Percentiles rank a stretch among this genome's conserved stretches.
phyloP scores from a whole-genome alignment of 371 early-diverging fungal genomes.

The Syncephalastrum contaminatum region DNA sequence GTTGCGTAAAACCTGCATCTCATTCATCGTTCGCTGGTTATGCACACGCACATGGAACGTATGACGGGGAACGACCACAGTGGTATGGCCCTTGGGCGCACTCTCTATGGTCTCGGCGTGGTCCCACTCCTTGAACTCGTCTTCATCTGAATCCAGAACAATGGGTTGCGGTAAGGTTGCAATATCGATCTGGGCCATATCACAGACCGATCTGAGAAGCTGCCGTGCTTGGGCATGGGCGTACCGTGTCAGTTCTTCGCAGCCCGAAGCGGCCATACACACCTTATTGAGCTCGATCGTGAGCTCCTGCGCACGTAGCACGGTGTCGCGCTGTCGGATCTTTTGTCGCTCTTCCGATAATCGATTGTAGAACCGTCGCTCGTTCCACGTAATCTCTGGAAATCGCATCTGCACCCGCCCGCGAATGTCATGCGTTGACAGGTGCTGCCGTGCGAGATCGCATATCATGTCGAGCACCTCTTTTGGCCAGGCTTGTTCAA shows the following conservation, averaged over 20 bases:
- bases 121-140: not conserved
- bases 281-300: conserved; percentile 33
- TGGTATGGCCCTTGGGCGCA: conserved; percentile 32
- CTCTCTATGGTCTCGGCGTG: conserved; percentile 7
- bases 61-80: conserved; percentile 35
- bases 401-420: conserved; percentile 52
- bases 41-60: conserved; percentile 35
- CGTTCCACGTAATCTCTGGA: conserved; percentile 60
- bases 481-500: conserved; percentile 61
- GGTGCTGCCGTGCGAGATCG: conserved; percentile 49
- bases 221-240: conserved; percentile 44
- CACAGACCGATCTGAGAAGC: conserved; percentile 35
- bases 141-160: conserved; percentile 1
- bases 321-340: conserved; percentile 54
- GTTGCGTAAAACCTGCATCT: conserved; percentile 19
- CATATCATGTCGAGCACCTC: conserved; percentile 57
- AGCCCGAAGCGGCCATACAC: conserved; percentile 42
- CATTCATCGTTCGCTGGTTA: conserved; percentile 27
- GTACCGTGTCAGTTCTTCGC: conserved; percentile 47
- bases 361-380: conserved; percentile 64
- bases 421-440: conserved; percentile 59
- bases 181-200: conserved; percentile 25
- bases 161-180: conserved; percentile 6
- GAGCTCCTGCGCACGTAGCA: conserved; percentile 44
- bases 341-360: conserved; percentile 63